A percentile compares a stretch with the other conserved stretches of the same genome.
phyloP scores from a whole-genome alignment of 2,329 filamentous ascomycete species.

The Clonostachys chloroleuca region DNA sequence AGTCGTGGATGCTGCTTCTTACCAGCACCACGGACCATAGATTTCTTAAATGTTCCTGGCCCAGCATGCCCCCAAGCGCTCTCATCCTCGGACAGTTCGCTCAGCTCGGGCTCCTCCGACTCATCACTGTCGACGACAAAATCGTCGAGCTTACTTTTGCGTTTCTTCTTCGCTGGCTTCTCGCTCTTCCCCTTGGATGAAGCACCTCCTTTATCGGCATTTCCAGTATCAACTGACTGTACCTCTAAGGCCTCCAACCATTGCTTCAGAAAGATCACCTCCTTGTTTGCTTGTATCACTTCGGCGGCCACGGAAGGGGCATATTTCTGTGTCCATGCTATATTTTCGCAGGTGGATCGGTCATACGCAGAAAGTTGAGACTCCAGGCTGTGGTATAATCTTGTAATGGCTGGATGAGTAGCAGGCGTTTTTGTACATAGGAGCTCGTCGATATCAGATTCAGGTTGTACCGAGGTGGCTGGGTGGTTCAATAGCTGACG shows the following conservation, averaged over 20 bases:
- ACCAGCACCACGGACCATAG: slow-evolving; percentile 43
- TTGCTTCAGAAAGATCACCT: slow-evolving; percentile 67
- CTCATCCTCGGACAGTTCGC: slow-evolving; percentile 62
- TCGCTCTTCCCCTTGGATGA: slow-evolving; percentile 20
- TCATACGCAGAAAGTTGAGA: slow-evolving; percentile 75
- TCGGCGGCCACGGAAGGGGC: slow-evolving; percentile 64
- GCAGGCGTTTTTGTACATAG: slow-evolving; percentile 8
- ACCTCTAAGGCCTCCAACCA: slow-evolving; percentile 80
- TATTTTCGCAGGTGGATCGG: slow-evolving; percentile 66
- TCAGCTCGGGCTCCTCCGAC: slow-evolving; percentile 62
- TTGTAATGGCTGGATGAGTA: slow-evolving; percentile 53
- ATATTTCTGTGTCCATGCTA: slow-evolving; percentile 82
- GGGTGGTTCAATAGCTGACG: slow-evolving; percentile 28
- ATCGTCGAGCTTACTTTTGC: slow-evolving; percentile 70
- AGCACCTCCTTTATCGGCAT: slow-evolving; percentile 20
- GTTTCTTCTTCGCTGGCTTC: slow-evolving; percentile 47
- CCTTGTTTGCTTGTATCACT: slow-evolving; percentile 70
- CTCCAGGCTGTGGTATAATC: slow-evolving; percentile 56
- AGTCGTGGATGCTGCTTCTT: slow-evolving; percentile 44
- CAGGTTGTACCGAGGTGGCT: background rate
- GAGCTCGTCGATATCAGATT: slow-evolving; percentile 23
- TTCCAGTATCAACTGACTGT: slow-evolving; percentile 58
- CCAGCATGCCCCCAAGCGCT: slow-evolving; percentile 34
- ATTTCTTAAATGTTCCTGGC: slow-evolving; percentile 38
- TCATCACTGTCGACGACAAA: slow-evolving; percentile 80